Percentiles rank a stretch among this genome's conserved stretches.
phyloP scores from a whole-genome alignment of 2,329 filamentous ascomycete genomes.

The Gyromitra esculenta region DNA sequence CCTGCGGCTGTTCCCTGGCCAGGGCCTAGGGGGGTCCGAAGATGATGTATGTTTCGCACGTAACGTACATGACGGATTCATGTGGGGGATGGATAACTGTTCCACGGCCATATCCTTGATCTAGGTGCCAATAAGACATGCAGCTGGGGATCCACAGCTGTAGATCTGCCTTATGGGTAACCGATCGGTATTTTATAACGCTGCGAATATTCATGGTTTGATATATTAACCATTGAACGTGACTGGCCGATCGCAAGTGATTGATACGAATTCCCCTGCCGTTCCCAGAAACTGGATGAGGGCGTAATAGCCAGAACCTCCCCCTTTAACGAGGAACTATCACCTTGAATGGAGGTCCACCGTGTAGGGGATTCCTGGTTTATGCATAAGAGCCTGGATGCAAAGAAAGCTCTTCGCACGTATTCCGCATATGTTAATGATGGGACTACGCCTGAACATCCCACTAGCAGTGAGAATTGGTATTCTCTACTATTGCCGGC shows the following conservation, averaged over 20 bases:
- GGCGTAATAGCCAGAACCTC: neutral
- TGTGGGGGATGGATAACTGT: neutral
- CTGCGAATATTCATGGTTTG: neutral
- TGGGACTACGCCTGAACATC: neutral
- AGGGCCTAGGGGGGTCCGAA: neutral
- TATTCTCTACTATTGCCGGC: neutral
- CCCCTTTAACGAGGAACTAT: neutral
- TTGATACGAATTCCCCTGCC: neutral
- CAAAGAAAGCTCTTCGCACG: neutral
- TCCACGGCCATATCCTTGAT: neutral
- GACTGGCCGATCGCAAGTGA: neutral
- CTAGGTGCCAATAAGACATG: neutral
- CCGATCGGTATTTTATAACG: neutral
- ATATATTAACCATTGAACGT: neutral
- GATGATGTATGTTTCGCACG: neutral
- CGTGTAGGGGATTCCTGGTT: neutral
- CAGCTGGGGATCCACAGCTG: neutral
- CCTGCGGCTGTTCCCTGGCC: neutral
- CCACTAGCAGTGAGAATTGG: neutral
- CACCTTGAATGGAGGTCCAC: neutral
- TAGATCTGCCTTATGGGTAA: neutral
- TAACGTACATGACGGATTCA: neutral
- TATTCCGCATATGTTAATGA: neutral
- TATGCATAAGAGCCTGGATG: neutral
- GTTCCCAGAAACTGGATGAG: neutral